Conservation (phyloP, 2,329 filamentous ascomycete species). For the Diaporthe capsici region DNA sequence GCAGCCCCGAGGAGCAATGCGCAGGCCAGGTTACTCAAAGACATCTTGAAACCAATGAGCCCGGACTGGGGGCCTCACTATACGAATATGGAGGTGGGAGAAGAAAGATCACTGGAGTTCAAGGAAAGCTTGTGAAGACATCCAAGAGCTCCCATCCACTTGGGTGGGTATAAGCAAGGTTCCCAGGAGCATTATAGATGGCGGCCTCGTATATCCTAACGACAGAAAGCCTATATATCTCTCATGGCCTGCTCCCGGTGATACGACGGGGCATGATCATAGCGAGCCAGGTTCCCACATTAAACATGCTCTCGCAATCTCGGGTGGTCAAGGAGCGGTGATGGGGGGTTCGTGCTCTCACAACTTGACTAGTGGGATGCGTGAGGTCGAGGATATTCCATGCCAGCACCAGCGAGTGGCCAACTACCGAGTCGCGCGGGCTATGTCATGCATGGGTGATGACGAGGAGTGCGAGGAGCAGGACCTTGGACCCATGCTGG, state of each 20-base stretch:
- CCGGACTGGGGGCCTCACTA: background rate
- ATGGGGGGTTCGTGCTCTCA: slow-evolving; percentile 32
- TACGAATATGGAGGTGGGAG: background rate
- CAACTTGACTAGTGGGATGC: slow-evolving; percentile 13
- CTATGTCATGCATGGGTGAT: slow-evolving; percentile 4
- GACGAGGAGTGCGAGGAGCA: background rate
- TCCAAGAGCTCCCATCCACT: slow-evolving; percentile 7
- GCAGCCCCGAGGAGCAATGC: slow-evolving; percentile 2
- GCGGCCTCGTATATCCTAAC: background rate
- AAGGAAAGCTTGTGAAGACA: background rate
- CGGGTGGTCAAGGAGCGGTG: slow-evolving; percentile 38
- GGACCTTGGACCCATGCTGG: background rate
- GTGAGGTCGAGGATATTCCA: slow-evolving; percentile 30
- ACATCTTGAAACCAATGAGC: slow-evolving; percentile 15
- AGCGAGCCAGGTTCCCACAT: slow-evolving; percentile 30
- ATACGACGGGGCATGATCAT: slow-evolving; percentile 29
- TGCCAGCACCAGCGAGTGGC: slow-evolving; percentile 32
- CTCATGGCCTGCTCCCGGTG: background rate
- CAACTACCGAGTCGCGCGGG: slow-evolving; percentile 37
- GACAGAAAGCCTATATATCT: slow-evolving; percentile 16
- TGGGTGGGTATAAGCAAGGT: background rate
- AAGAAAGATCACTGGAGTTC: background rate
- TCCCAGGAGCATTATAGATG: background rate
- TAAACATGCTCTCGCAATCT: slow-evolving; percentile 10
- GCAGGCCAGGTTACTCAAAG: background rate